Evolutionary conservation across 139 green algal species (phyloP), one percentile per base, ranked within the genome.

Genomic region (Volvox africanus): DNA sequence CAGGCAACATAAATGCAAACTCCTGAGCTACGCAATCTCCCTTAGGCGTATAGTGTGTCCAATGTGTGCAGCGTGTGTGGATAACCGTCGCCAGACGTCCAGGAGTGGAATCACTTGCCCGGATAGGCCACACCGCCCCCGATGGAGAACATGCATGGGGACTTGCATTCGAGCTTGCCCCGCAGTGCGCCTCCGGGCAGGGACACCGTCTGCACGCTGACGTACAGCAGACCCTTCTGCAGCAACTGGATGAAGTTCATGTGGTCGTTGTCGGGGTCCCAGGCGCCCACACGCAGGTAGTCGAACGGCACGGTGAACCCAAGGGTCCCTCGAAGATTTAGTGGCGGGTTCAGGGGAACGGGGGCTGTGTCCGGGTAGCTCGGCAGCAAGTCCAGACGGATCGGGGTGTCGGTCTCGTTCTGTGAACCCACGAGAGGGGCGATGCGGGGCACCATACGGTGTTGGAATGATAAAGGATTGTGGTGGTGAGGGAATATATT

Each of bases 401-500:
- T 87, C 30, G 81, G 81, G n/a, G 55, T 87, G 30, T 26, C 61
- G n/a, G 81, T 61, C 19, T 24, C 26, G 81, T 87, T 87, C 18
- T 37, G 22, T 20, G 67, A 26, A 35, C 17, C 13, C 12, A 55
- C 32, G 75, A 55, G 24, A 0, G 75, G 75, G n/a, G 75, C 14
- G 33, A 3, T 24, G 65, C 2, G 36, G 37, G 78, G 32, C 32
- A 26, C 1, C 2, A 30, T 30, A 21, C 21, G 71, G 65, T 28
- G 65, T 24, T 20, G 24, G 22, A 65, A 33, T 22, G 21, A 32
- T 2, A 9, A 71, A 55, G 26, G 80, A 18, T 19, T 19, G 44
- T 14, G 73, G 16, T 12, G n/a, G n/a, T n/a, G 21, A 81, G 5
- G 36, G 20, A 44, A 61, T 82, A 1, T 5, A 61, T 21, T 6